These are phyloP conservation scores for Dalechampia spathulata DNA, from an alignment of 441 rosid species.

Conservation along the genomic window DNA sequence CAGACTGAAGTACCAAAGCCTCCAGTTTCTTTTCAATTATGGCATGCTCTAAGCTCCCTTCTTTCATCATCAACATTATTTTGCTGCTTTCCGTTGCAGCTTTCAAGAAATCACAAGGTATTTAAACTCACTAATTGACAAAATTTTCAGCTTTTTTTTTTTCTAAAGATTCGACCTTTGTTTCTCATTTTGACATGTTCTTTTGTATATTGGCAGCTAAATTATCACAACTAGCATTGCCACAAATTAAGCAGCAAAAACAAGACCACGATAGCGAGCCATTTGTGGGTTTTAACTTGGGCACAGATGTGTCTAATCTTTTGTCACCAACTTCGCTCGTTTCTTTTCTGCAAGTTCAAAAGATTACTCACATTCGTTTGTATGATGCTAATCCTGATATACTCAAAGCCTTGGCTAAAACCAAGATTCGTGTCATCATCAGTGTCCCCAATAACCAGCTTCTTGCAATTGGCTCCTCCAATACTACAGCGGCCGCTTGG, in stretches of 20 bases:
- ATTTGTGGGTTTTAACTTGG: slow-evolving; percentile 73
- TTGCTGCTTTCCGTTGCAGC: slow-evolving; percentile 18
- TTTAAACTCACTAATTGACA: too few species aligned
- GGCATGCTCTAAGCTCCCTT: slow-evolving; percentile 46
- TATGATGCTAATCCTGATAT: slow-evolving; percentile 80
- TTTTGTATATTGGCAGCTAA: slow-evolving; percentile 27
- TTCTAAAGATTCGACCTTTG: background rate
- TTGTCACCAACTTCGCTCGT: slow-evolving; percentile 44
- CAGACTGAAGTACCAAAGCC: slow-evolving; percentile 39
- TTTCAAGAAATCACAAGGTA: slow-evolving; percentile 30
- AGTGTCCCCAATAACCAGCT: slow-evolving; percentile 96
- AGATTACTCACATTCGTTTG: slow-evolving; percentile 65
- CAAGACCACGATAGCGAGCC: slow-evolving; percentile 59
- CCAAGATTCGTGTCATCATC: slow-evolving; percentile 83
- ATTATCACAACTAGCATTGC: slow-evolving; percentile 22
- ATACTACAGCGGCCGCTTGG: slow-evolving; percentile 84
- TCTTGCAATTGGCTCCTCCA: slow-evolving; percentile 87
- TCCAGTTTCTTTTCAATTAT: slow-evolving; percentile 47
- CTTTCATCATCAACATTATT: slow-evolving; percentile 18
- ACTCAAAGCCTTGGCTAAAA: slow-evolving; percentile 69
- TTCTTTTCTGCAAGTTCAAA: slow-evolving; percentile 66
- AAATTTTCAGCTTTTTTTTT: too few species aligned
- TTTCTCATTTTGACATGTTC: too few species aligned
- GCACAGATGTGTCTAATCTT: slow-evolving; percentile 63
- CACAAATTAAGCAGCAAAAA: slow-evolving; percentile 32